These are phyloP conservation scores for Pycnococcus provasolii DNA, from an alignment of 139 green algal genomes.

Conservation along the genomic window DNA sequence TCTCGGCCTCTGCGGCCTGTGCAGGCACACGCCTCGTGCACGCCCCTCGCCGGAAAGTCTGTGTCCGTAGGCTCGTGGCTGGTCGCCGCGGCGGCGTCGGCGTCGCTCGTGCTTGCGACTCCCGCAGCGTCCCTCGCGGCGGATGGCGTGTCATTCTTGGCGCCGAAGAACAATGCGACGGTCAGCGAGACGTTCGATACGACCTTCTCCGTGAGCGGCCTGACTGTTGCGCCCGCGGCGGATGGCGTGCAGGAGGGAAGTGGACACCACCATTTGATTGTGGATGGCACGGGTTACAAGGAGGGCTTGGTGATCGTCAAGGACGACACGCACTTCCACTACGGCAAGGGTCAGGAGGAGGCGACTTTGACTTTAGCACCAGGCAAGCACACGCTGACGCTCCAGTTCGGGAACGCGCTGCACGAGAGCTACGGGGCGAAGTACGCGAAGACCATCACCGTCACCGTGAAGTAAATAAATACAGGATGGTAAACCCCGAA, in stretches of 20 bases:
- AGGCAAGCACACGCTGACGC: conserved; percentile 50
- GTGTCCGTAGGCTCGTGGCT: too few species aligned
- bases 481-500: too few species aligned
- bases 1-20: too few species aligned
- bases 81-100: too few species aligned
- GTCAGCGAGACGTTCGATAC: too few species aligned
- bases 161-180: too few species aligned
- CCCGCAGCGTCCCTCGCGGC: too few species aligned
- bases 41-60: too few species aligned
- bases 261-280: conserved; percentile 43
- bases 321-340: conserved; percentile 49
- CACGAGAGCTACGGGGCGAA: conserved; percentile 40
- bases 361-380: conserved; percentile 34
- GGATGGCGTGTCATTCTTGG: too few species aligned
- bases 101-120: too few species aligned
- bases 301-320: conserved; percentile 44
- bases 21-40: too few species aligned
- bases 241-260: conserved; percentile 34
- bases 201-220: conserved; percentile 23
- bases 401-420: conserved; percentile 54
- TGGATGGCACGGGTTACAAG: conserved; percentile 26
- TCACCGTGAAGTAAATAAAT: conserved; percentile 26
- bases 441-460: conserved; percentile 34
- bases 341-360: conserved; percentile 41
- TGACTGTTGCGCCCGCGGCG: conserved; percentile 33